Evolutionary conservation across 345 rosid genomes (phyloP).

Genomic region (Stellera chamaejasme): DNA sequence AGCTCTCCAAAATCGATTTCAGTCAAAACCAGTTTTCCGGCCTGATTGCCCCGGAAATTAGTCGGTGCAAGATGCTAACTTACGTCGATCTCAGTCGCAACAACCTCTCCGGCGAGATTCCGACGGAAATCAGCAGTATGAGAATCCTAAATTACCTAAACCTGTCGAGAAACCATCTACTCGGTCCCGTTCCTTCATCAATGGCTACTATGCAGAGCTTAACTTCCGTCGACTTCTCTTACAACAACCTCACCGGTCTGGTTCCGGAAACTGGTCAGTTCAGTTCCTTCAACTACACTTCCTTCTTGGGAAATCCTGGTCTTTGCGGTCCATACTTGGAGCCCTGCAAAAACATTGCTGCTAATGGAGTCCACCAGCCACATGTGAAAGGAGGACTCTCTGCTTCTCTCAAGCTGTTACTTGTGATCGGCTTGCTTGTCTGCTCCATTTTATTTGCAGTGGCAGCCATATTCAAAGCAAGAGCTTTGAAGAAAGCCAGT

Average conservation of each 20-base stretch:
- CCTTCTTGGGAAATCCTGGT: slow-evolving; percentile 67
- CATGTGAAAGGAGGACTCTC: slow-evolving; percentile 63
- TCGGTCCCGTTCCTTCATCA: slow-evolving; percentile 64
- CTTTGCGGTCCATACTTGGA: slow-evolving; percentile 88
- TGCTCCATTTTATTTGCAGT: slow-evolving; percentile 82
- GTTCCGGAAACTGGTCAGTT: slow-evolving; percentile 89
- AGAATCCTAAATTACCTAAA: slow-evolving; percentile 80
- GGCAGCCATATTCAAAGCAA: slow-evolving; percentile 75
- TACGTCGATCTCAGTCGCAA: slow-evolving; percentile 81
- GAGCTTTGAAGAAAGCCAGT: slow-evolving; percentile 72
- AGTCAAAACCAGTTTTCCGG: slow-evolving; percentile 72
- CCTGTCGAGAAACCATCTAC: slow-evolving; percentile 66
- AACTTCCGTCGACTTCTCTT: slow-evolving; percentile 87
- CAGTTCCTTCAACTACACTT: slow-evolving; percentile 87
- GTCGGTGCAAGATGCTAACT: slow-evolving; percentile 71
- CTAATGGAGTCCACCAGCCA: slow-evolving; percentile 37
- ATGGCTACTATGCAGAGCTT: slow-evolving; percentile 83
- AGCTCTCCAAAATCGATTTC: slow-evolving; percentile 75
- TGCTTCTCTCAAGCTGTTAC: slow-evolving; percentile 73
- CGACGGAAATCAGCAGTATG: slow-evolving; percentile 70
- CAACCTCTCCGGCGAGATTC: slow-evolving; percentile 71
- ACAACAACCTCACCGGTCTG: slow-evolving; percentile 81
- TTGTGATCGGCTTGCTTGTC: slow-evolving; percentile 70
- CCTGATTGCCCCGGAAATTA: slow-evolving; percentile 49
- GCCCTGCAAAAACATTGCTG: slow-evolving; percentile 57